These are phyloP conservation scores for Gossypium rotundifolium DNA, from an alignment of 345 rosid species.

Conservation along the genomic window DNA sequence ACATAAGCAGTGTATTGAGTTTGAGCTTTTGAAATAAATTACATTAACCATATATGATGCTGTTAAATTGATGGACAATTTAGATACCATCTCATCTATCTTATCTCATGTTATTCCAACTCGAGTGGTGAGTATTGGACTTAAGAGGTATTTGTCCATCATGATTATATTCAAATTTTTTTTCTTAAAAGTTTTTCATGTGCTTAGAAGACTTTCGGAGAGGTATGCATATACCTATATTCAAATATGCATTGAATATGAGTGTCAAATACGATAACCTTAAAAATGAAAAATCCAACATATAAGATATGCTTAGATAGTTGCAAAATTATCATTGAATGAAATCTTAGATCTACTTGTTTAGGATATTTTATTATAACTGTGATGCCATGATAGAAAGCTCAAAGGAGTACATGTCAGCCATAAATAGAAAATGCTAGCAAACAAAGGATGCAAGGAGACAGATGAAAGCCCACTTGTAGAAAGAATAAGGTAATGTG, in stretches of 20 bases:
- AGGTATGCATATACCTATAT: too few species aligned
- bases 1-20: slow-evolving; percentile 1
- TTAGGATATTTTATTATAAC: not conserved
- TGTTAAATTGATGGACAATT: not conserved
- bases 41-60: not conserved
- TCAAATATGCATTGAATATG: too few species aligned
- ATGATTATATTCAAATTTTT: too few species aligned
- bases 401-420: slow-evolving; percentile 8
- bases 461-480: slow-evolving; percentile 15
- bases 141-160: too few species aligned
- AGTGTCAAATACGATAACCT: too few species aligned
- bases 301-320: too few species aligned
- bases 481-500: slow-evolving; percentile 7
- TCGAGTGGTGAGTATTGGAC: too few species aligned
- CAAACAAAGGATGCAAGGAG: slow-evolving; percentile 13
- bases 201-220: too few species aligned
- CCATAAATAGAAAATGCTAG: slow-evolving; percentile 7
- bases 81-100: not conserved
- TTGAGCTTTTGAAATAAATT: not conserved
- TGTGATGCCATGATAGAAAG: slow-evolving; percentile 9
- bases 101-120: too few species aligned
- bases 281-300: too few species aligned
- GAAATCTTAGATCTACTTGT: slow-evolving; percentile 4
- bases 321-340: not conserved
- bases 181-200: too few species aligned